Evolutionary conservation across 225 moss, liverwort and hornwort genomes (phyloP).

Genomic region (Anthoceros angustus): DNA sequence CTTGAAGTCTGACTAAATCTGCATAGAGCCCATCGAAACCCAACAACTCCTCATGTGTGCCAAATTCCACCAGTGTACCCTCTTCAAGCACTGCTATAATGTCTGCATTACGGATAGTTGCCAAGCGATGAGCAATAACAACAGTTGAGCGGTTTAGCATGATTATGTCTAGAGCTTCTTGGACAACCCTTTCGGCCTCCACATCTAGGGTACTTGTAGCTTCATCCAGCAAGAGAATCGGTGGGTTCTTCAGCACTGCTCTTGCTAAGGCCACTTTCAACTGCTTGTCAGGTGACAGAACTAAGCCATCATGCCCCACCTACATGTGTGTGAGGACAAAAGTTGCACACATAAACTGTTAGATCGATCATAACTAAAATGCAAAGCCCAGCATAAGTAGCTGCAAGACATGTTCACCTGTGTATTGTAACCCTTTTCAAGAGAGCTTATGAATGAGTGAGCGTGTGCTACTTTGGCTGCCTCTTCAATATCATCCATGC

Average conservation of each 20-base stretch:
- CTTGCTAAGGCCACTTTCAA: constrained; percentile 83
- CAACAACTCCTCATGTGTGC: constrained; percentile 85
- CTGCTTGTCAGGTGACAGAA: constrained; percentile 57
- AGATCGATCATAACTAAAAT: too few species aligned
- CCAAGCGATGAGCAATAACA: constrained; percentile 86
- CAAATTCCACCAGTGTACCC: constrained; percentile 92
- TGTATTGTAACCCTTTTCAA: constrained; percentile 57
- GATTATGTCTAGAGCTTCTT: constrained; percentile 89
- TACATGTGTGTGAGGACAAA: constrained; percentile 10
- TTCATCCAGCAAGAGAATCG: constrained; percentile 93
- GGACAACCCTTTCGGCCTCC: constrained; percentile 85
- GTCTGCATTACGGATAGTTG: constrained; percentile 91
- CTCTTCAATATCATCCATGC: constrained; percentile 69
- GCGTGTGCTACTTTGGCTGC: constrained; percentile 87
- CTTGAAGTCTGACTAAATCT: constrained; percentile 66
- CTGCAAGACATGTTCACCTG: constrained; percentile 21
- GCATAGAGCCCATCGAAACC: constrained; percentile 66
- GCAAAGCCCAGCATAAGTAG: too few species aligned
- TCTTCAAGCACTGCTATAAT: constrained; percentile 94
- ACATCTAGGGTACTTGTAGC: constrained; percentile 90
- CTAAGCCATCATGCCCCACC: constrained; percentile 45
- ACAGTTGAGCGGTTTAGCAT: constrained; percentile 89
- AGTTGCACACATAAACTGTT: background rate
- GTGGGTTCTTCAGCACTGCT: constrained; percentile 92
- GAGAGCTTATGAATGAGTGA: constrained; percentile 73